Evolutionary conservation across 192 early-diverging fungal genomes (phyloP), one percentile per base, ranked within the genome.

Genomic region (Coemansia asiatica): DNA sequence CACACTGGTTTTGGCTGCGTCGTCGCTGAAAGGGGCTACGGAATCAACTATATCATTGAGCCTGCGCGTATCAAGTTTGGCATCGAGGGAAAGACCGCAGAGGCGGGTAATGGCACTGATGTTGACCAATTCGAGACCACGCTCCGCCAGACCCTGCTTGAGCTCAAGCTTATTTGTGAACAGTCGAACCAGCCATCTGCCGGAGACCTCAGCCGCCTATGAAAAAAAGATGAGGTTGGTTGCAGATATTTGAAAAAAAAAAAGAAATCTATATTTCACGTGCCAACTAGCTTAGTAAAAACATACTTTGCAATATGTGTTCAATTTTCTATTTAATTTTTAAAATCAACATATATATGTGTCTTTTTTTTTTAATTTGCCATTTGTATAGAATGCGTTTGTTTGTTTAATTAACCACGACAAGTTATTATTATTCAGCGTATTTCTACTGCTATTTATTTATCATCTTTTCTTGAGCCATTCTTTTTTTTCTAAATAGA

Each of bases 1-100:
- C 92, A 88, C 12, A 90, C 90, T n/a, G 94, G 94, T 4, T 96
- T 95, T 75, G 93, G 93, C n/a, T 83, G 88, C 47, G 89, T 92
- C 21, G 86, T 81, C 33, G 84, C 86, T 2, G 88, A 94, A 59
- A 91, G 92, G 1, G 72, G 65, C n/a, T 96, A 94, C 65, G 93
- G 92, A 23, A 90, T 94, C 71, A 95, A 94, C 73, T 96, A 96
- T 67, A 86, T 91, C 60, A 72, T 91, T 1, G 85, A 80, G n/a
- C 64, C 77, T 22, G 73, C 81, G 47, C 56, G 82, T 21, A 82
- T 94, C 58, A 92, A 92, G 61, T 91, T 92, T 78, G 91, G 90
- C 23, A 86, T 91, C 35, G 94, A 95, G 61, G 86, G 82, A 74
- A 95, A 95, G 54, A 68, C 64, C 3, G 60, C 29, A 0, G 53